Evolutionary conservation across 192 early-diverging fungal species (phyloP), one percentile per base, ranked within the genome.

Genomic region (Entomortierella parvispora): DNA sequence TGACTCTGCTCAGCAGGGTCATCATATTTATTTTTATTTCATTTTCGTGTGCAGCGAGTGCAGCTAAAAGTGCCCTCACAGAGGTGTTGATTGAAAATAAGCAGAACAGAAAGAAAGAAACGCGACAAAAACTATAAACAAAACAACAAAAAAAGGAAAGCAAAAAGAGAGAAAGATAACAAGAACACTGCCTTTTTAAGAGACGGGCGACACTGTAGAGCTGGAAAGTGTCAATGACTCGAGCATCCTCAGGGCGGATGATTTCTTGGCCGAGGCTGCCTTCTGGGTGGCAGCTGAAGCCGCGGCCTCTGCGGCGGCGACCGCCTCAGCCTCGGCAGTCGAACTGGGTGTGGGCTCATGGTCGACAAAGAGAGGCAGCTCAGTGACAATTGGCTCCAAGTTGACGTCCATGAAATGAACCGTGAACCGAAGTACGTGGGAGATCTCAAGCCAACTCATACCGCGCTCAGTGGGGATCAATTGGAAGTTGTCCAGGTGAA

Each of bases 331-430:
- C 12, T 40, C 37, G 7, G 37, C 37, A 12, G 12, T 40, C 7
- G 37, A 40, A 12, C 37, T 40, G 5, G 37, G 37, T 12, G 37
- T 40, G 7, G 37, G 37, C 7, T 76, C 71, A 26, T 77, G 53
- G 6, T 37, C 65, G 3, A 77, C 74, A 58, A 77, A 59, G 18
- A 77, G 9, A 11, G 74, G 74, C 33, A 68, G 34, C 18, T 77
- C 65, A 8, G 46, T 58, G 1, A 64, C 37, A 28, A 64, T 53
- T 11, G 74, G 61, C 1, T 48, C 23, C 4, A 77, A 14, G 26
- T 58, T 58, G 25, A 64, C 61, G 44, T 77, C 66, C 74, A 77
- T 68, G 26, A 77, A 77, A 20, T 64, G 60, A 14, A 68, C 53
- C 0, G 65, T 77, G 47, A 56, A 68, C 5, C 55, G 52, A 10